These are phyloP conservation scores for Aspergillus puulaauensis DNA, from an alignment of 2,329 filamentous ascomycete genomes.

Conservation along the genomic window DNA sequence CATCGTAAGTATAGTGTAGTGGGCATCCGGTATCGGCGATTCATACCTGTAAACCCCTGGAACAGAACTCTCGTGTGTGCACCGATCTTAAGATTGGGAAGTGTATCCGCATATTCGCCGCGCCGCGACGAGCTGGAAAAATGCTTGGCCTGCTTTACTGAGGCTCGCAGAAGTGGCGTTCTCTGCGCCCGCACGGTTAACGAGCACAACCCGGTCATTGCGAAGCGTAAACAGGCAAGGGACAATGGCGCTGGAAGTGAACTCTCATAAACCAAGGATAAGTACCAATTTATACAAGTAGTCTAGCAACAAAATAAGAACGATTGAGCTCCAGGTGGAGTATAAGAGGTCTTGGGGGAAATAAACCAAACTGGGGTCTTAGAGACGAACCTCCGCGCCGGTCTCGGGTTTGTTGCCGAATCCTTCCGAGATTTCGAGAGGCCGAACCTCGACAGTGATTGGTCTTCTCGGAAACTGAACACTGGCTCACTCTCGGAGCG, in stretches of 20 bases:
- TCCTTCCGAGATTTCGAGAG: slow-evolving; percentile 11
- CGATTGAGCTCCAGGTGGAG: not conserved
- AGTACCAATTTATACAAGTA: not conserved
- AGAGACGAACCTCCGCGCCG: slow-evolving; percentile 2
- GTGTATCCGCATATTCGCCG: slow-evolving; percentile 58
- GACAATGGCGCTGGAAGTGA: not conserved
- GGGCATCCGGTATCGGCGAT: slow-evolving; percentile 3
- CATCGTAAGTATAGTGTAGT: slow-evolving; percentile 2
- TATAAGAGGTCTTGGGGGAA: not conserved
- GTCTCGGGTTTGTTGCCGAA: slow-evolving; percentile 16
- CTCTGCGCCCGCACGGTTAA: slow-evolving; percentile 23
- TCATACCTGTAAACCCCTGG: slow-evolving; percentile 66
- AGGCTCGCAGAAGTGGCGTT: slow-evolving; percentile 2
- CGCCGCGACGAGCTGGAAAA: slow-evolving; percentile 35
- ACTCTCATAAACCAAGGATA: not conserved
- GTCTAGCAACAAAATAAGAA: not conserved
- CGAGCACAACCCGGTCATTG: slow-evolving; percentile 20
- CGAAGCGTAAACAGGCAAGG: not conserved
- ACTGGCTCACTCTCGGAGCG: not conserved
- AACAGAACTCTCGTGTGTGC: slow-evolving; percentile 67
- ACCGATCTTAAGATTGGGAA: slow-evolving; percentile 66
- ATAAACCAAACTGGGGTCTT: slow-evolving; percentile 1
- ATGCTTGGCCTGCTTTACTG: slow-evolving; percentile 11
- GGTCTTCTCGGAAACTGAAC: slow-evolving; percentile 18
- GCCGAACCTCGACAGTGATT: slow-evolving; percentile 3